A percentile compares a stretch with the other conserved stretches of the same genome.
These are phyloP conservation scores for Cystodermella granulosa DNA, from an alignment of 1,284 basidiomycete genomes.

Conservation along the genomic window DNA sequence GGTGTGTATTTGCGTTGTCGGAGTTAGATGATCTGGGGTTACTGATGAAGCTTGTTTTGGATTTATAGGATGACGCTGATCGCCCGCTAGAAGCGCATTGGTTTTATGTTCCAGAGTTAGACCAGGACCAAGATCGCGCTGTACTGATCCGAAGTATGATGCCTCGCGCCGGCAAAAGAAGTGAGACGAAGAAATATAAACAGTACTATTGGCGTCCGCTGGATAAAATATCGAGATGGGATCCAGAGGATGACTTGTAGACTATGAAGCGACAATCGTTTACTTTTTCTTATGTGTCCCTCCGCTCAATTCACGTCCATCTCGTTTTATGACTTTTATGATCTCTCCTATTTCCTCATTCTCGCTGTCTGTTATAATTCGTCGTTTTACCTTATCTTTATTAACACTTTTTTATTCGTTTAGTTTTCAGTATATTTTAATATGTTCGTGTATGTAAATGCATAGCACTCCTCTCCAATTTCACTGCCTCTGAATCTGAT, in stretches of 20 bases:
- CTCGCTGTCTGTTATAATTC: no score
- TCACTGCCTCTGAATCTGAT: no score
- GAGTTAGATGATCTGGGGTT: neutral
- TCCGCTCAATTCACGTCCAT: no score
- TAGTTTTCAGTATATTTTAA: no score
- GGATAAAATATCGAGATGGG: conserved; percentile 60
- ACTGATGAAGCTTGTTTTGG: neutral
- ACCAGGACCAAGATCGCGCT: conserved; percentile 65
- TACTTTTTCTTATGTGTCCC: neutral
- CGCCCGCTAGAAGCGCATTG: conserved; percentile 59
- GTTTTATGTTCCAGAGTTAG: conserved; percentile 70
- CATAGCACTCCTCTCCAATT: no score
- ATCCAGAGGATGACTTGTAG: conserved; percentile 53
- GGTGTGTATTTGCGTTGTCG: conserved; percentile 38
- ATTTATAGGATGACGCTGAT: conserved; percentile 46
- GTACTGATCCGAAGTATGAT: conserved; percentile 61
- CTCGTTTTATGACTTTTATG: no score
- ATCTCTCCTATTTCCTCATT: no score
- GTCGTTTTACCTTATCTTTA: no score
- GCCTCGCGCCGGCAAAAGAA: conserved; percentile 66
- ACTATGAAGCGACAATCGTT: no score
- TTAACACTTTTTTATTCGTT: no score
- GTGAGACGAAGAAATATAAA: conserved; percentile 72
- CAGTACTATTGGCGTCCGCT: conserved; percentile 74
- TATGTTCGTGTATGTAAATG: no score